Evolutionary conservation across 106 monocot genomes (phyloP), one percentile per base, ranked within the genome.

Genomic region (Hemerocallis citrina): DNA sequence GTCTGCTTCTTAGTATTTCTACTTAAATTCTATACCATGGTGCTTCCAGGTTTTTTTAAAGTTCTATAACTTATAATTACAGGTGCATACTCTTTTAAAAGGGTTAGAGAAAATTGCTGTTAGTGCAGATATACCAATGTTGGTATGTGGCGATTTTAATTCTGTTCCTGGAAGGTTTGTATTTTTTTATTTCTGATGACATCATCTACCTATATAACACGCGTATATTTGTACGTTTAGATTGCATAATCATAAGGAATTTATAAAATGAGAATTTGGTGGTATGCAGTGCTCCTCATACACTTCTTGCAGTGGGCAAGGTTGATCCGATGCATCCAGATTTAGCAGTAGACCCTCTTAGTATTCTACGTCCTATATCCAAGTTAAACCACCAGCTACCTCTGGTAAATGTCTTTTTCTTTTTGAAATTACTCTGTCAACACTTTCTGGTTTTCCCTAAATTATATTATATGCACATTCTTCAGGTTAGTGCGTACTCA

Each of bases 101-200:
- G 88, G 88, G 37, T 63, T 99, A 72, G 98, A 99, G 55, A 99
- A 91, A 61, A 99, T 99, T 45, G 84, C 85, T 68, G 79, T 77
- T 19, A 99, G 88, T 76, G 85, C 92, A 31, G 98, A 99, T 64
- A 99, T 92, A 58, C 88, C 92, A 12, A 85, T 99, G 92, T 75
- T 99, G 92, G 85, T 99, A 0, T 99, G 98, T 85, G 98, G 98
- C 14, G 98, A 92, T 85, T 99, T 99, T 70, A 92, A 79, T 66
- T 78, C 92, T n/a, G 37, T 75, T 55, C 98, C 98, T 65, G 85
- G 83, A 63, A 99, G 98, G 98, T 68, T 57, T 56, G 71, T 33
- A 45, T n/a, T n/a, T n/a, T 4, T 27, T 21, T 34, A 19, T 42
- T 62, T 43, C 15, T 43, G 41, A 31, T 30, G n/a, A 12, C 62